Conservation (phyloP, 345 rosid species). For the Rhizophora mangle region DNA sequence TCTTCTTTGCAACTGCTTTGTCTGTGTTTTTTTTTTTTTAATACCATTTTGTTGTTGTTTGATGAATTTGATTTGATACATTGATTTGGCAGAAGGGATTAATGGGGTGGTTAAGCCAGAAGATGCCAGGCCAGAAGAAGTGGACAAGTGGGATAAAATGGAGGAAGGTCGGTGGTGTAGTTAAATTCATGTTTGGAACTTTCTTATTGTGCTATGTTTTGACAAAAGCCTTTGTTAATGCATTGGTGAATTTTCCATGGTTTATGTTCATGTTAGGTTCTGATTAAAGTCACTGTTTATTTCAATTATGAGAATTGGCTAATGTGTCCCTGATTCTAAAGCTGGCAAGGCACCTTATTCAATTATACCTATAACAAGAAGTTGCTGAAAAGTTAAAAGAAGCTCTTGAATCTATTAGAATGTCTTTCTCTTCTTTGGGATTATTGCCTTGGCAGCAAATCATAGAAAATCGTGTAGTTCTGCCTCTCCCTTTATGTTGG, state of each 20-base stretch:
- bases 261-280: background rate
- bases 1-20: background rate
- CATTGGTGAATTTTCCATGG: background rate
- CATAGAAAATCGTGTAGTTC: background rate
- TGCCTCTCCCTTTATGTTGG: background rate
- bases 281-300: too few relatives aligned
- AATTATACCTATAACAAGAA: background rate
- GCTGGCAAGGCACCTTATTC: background rate
- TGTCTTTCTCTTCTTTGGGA: background rate
- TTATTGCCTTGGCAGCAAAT: background rate
- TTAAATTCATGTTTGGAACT: background rate
- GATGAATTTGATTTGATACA: background rate
- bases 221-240: background rate
- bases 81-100: slow-evolving; percentile 39
- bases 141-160: slow-evolving; percentile 38
- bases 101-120: slow-evolving; percentile 38
- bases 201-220: too few relatives aligned
- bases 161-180: slow-evolving; percentile 51
- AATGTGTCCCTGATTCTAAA: too few relatives aligned
- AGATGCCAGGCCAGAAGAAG: slow-evolving; percentile 36
- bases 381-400: too few relatives aligned
- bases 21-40: background rate
- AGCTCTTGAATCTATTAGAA: background rate
- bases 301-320: too few relatives aligned
- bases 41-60: background rate